These are phyloP conservation scores for Fraxinus velutina DNA, from an alignment of 305 asterid genomes.

Conservation along the genomic window DNA sequence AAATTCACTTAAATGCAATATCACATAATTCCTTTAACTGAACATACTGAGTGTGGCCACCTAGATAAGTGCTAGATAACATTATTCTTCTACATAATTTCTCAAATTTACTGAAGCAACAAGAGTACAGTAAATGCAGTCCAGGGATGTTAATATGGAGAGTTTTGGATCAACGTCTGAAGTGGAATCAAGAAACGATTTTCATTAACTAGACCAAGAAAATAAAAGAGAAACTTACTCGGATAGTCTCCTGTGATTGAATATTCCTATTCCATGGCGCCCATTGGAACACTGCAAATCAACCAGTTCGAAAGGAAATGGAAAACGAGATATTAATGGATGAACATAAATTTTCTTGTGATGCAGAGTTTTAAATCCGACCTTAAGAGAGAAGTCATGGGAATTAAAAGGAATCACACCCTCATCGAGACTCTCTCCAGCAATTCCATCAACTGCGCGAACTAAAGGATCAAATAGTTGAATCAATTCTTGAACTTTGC, in stretches of 20 bases:
- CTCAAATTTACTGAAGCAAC: not conserved
- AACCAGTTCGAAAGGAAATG: slow-evolving; percentile 43
- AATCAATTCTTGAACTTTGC: slow-evolving; percentile 66
- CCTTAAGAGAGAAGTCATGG: not conserved
- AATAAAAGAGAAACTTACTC: slow-evolving; percentile 35
- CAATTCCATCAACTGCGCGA: slow-evolving; percentile 49
- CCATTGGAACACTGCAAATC: slow-evolving; percentile 77
- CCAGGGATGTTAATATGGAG: not conserved
- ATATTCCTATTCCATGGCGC: slow-evolving; percentile 60
- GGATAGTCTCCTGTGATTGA: slow-evolving; percentile 72
- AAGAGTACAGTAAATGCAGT: not conserved
- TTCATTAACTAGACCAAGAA: not conserved
- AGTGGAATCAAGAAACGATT: slow-evolving; percentile 4
- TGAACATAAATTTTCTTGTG: not conserved
- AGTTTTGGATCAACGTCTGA: not conserved
- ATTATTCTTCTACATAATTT: not conserved
- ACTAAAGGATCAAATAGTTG: slow-evolving; percentile 70
- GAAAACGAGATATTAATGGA: not conserved
- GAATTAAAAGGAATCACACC: slow-evolving; percentile 33
- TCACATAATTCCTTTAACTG: not conserved
- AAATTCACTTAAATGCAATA: not conserved
- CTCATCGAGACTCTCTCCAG: slow-evolving; percentile 85
- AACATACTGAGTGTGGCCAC: not conserved
- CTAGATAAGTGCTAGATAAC: not conserved
- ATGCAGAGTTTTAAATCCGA: not conserved